Conservation (phyloP, 495 filamentous ascomycete genomes). For the Aspergillus biplanus region DNA sequence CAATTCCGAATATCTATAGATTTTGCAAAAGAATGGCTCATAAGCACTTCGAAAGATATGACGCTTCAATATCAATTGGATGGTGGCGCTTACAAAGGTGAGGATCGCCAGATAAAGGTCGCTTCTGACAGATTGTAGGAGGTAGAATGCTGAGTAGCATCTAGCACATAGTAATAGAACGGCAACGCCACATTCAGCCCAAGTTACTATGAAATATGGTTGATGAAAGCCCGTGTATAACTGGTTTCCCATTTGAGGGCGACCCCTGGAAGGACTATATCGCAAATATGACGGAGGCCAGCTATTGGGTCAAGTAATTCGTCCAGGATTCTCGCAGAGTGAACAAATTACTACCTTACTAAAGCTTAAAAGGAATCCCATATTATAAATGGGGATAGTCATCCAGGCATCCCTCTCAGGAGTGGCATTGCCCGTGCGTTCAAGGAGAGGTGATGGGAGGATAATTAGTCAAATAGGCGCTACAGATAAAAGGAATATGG, state of each 20-base stretch:
- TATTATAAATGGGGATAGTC: background rate
- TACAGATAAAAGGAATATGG: background rate
- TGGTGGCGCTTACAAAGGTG: background rate
- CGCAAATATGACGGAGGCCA: background rate
- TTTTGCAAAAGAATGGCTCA: background rate
- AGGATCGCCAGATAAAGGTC: background rate
- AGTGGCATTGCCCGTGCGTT: too few relatives aligned
- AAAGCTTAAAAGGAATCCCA: too few relatives aligned
- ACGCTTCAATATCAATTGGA: background rate
- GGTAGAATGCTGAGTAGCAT: constrained; percentile 2
- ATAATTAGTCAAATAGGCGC: too few relatives aligned
- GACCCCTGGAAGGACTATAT: background rate
- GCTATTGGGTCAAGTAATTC: background rate
- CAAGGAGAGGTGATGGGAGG: too few relatives aligned
- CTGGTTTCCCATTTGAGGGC: background rate
- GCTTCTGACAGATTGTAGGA: background rate
- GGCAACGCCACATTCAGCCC: constrained; percentile 12
- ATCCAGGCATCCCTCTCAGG: background rate
- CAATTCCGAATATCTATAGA: constrained; percentile 12
- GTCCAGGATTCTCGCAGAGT: background rate
- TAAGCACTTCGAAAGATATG: background rate
- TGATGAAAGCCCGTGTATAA: constrained; percentile 11
- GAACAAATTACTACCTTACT: too few relatives aligned
- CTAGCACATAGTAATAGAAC: constrained; percentile 3
- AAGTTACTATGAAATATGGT: constrained; percentile 14